These are phyloP conservation scores for Chaetomidium leptoderma DNA, from an alignment of 495 filamentous ascomycete species.

Conservation along the genomic window DNA sequence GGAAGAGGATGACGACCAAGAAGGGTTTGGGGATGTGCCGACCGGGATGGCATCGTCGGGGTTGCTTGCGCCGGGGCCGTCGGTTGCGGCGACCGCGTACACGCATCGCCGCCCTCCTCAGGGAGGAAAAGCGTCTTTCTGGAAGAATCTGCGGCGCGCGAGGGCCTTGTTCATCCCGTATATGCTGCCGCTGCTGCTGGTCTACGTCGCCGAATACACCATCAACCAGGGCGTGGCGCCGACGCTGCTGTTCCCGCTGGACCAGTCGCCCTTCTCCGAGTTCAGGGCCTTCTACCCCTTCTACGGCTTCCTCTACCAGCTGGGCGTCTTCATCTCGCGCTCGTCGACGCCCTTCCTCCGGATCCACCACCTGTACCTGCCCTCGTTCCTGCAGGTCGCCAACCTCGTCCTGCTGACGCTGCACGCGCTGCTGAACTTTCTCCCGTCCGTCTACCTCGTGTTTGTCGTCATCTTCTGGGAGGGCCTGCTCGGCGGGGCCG, in stretches of 20 bases:
- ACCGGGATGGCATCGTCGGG: constrained; percentile 30
- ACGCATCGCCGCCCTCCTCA: constrained; percentile 11
- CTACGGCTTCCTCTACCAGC: constrained; percentile 88
- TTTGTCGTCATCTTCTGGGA: constrained; percentile 93
- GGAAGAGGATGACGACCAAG: constrained; percentile 37
- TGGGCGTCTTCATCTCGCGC: constrained; percentile 88
- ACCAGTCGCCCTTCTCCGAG: constrained; percentile 66
- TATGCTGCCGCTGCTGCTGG: constrained; percentile 86
- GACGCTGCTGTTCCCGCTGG: constrained; percentile 79
- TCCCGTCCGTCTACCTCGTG: constrained; percentile 77
- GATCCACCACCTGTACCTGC: constrained; percentile 73
- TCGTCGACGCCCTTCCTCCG: constrained; percentile 84
- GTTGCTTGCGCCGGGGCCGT: constrained; percentile 35
- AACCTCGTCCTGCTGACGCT: constrained; percentile 71
- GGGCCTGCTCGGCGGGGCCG: constrained; percentile 79
- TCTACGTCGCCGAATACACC: constrained; percentile 93
- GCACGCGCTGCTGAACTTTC: constrained; percentile 71
- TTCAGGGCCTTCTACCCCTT: constrained; percentile 88
- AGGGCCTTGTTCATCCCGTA: constrained; percentile 49
- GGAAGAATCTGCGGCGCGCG: constrained; percentile 41
- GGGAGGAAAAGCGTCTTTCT: constrained; percentile 37
- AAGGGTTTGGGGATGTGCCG: constrained; percentile 34
- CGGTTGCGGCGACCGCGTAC: constrained; percentile 30
- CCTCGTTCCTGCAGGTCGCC: constrained; percentile 73
- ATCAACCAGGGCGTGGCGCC: constrained; percentile 93